Evolutionary conservation across 805 yeast species (phyloP).

Genomic region (Yarrowia sp.): DNA sequence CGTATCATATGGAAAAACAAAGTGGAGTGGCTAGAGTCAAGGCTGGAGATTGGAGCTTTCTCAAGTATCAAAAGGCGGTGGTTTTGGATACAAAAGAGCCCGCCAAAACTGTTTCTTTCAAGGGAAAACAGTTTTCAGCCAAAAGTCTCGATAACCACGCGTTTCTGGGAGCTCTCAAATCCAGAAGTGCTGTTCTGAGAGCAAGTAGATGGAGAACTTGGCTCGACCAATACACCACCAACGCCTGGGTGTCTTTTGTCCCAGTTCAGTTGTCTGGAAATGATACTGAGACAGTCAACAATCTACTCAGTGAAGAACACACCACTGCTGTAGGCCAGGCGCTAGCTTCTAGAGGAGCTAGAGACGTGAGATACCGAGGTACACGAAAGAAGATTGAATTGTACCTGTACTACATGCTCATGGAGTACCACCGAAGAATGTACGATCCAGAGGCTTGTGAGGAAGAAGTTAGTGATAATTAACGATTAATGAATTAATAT

Average conservation of each 20-base stretch:
- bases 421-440: slow-evolving; percentile 11
- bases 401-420: background rate
- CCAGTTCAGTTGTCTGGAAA: slow-evolving; percentile 1
- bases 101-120: background rate
- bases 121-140: background rate
- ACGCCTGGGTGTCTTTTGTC: background rate
- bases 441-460: background rate
- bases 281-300: background rate
- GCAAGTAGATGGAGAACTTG: slow-evolving; percentile 10
- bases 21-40: background rate
- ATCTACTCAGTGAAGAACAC: background rate
- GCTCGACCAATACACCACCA: background rate
- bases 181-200: background rate
- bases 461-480: background rate
- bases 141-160: slow-evolving; percentile 3
- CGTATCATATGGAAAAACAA: background rate
- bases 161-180: background rate
- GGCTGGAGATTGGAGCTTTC: background rate
- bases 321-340: background rate
- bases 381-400: background rate
- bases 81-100: background rate
- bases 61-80: background rate
- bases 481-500: background rate
- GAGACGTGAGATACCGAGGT: background rate
- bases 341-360: background rate